phyloP scores from a whole-genome alignment of 495 filamentous ascomycete species.

The Penicillium coffeae region DNA sequence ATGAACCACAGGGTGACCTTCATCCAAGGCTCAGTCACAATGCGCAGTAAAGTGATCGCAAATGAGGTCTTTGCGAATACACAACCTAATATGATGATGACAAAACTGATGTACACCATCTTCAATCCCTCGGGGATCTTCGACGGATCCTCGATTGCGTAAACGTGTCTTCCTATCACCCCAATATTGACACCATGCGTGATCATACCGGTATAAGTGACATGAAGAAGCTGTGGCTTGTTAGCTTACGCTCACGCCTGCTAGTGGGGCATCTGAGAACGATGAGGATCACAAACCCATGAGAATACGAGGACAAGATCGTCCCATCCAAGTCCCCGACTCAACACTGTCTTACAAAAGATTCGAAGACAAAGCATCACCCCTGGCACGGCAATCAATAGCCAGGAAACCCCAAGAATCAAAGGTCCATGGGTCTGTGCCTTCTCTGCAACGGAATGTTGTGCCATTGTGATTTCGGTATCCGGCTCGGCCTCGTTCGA shows the following conservation, averaged over 20 bases:
- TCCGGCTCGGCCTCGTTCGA: background rate
- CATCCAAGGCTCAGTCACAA: constrained; percentile 19
- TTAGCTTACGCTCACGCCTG: no score
- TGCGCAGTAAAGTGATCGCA: constrained; percentile 21
- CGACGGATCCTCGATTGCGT: constrained; percentile 1
- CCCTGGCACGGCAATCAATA: constrained; percentile 10
- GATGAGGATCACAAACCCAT: constrained; percentile 2
- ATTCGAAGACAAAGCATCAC: constrained; percentile 8
- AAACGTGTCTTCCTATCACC: constrained; percentile 12
- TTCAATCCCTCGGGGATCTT: constrained; percentile 9
- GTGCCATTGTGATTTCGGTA: background rate
- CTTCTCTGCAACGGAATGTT: background rate
- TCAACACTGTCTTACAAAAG: constrained; percentile 9
- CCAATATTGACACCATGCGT: constrained; percentile 9
- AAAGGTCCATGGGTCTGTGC: constrained; percentile 5
- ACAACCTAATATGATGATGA: constrained; percentile 19
- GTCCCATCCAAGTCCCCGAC: constrained; percentile 9
- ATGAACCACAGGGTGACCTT: constrained; percentile 23
- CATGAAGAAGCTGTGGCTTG: constrained; percentile 1
- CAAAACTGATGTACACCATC: constrained; percentile 16
- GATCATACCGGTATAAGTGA: constrained; percentile 8
- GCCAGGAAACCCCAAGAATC: constrained; percentile 11
- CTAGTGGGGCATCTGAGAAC: background rate
- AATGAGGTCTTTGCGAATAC: constrained; percentile 25
- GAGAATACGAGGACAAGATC: constrained; percentile 6